Conservation (phyloP, 2,329 filamentous ascomycete genomes). For the Colletotrichum truncatum region DNA sequence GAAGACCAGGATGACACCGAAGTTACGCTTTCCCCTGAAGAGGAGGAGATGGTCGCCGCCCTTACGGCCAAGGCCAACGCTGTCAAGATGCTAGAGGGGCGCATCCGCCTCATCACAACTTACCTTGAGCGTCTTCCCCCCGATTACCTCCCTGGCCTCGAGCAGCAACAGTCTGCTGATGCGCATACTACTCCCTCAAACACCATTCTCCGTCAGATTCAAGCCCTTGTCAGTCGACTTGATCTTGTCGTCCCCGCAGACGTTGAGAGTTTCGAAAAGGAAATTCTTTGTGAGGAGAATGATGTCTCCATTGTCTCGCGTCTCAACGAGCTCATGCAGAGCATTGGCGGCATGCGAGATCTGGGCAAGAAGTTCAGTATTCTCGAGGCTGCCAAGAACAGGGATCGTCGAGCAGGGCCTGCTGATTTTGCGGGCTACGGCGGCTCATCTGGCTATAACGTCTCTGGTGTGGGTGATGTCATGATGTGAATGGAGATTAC, state of each 20-base stretch:
- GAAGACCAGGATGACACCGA: conserved; percentile 40
- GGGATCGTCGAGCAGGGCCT: conserved; percentile 1
- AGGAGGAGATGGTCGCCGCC: conserved; percentile 69
- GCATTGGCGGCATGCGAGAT: conserved; percentile 75
- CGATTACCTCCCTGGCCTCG: conserved; percentile 64
- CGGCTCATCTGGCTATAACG: conserved; percentile 30
- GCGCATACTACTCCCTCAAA: conserved; percentile 63
- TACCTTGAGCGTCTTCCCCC: conserved; percentile 81
- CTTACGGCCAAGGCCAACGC: conserved; percentile 92
- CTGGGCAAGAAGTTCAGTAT: conserved; percentile 78
- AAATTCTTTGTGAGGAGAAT: conserved; percentile 81
- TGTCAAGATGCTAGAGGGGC: conserved; percentile 88
- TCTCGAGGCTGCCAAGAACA: conserved; percentile 55
- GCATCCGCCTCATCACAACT: conserved; percentile 75
- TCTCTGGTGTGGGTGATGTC: conserved; percentile 37
- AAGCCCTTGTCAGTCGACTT: conserved; percentile 84
- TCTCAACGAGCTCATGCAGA: conserved; percentile 78
- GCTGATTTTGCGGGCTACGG: conserved; percentile 14
- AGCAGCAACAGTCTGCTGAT: conserved; percentile 41
- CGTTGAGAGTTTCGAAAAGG: conserved; percentile 70
- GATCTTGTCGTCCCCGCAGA: conserved; percentile 82
- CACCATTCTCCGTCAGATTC: conserved; percentile 85
- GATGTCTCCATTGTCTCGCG: conserved; percentile 84
- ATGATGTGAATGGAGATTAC: conserved; percentile 31
- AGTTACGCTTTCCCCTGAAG: conserved; percentile 59